phyloP scores from a whole-genome alignment of 2,329 filamentous ascomycete species.

The Aspergillus pseudoviridinutans region DNA sequence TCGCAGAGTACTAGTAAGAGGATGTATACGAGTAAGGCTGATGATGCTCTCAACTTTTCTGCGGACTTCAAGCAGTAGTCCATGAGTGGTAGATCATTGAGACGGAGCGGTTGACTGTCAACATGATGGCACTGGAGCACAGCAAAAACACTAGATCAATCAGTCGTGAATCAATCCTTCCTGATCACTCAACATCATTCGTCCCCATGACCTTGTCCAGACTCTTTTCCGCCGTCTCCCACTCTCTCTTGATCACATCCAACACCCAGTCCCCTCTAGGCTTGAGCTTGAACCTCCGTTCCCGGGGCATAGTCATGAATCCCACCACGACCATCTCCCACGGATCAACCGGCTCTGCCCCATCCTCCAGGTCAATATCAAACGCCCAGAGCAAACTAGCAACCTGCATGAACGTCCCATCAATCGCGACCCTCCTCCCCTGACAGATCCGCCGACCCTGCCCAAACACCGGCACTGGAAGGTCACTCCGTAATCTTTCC shows the following conservation, averaged over 20 bases:
- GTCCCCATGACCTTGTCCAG: constrained; percentile 15
- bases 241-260: constrained; percentile 13
- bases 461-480: constrained; percentile 19
- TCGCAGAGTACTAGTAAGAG: no score
- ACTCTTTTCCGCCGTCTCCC: constrained; percentile 14
- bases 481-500: constrained; percentile 12
- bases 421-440: constrained; percentile 18
- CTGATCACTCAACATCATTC: constrained; percentile 12
- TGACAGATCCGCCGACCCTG: constrained; percentile 21
- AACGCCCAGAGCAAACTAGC: constrained; percentile 21
- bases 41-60: no score
- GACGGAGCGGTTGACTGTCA: no score
- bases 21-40: no score
- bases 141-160: no score
- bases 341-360: constrained; percentile 14
- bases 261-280: constrained; percentile 16
- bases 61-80: no score
- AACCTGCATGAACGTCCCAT: constrained; percentile 20
- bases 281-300: constrained; percentile 15
- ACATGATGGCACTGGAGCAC: no score
- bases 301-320: constrained; percentile 21
- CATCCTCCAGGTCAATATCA: constrained; percentile 14
- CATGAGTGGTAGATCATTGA: no score
- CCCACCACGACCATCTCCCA: constrained; percentile 21
- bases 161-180: neutral